Percentiles rank a stretch among this genome's conserved stretches.
phyloP scores from a whole-genome alignment of 192 early-diverging fungal species.

The Entomortierella parvispora region DNA sequence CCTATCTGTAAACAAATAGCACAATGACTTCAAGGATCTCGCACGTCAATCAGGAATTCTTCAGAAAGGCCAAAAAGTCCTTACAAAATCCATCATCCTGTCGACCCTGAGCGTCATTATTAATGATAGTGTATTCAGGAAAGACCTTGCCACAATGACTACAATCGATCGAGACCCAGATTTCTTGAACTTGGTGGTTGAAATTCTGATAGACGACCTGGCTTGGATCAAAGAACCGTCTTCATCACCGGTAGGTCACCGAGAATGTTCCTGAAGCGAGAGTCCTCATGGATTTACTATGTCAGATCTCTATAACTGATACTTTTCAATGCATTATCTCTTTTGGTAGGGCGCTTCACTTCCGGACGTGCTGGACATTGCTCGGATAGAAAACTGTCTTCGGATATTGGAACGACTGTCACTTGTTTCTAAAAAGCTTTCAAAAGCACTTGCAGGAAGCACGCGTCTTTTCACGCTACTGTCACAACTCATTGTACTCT shows the following conservation, averaged over 20 bases:
- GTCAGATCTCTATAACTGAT: neutral
- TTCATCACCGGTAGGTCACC: slow-evolving; percentile 16
- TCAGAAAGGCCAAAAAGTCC: slow-evolving; percentile 34
- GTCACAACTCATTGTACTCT: slow-evolving; percentile 35
- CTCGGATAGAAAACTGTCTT: slow-evolving; percentile 36
- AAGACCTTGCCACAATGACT: slow-evolving; percentile 3
- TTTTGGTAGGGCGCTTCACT: slow-evolving; percentile 7
- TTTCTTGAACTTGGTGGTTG: slow-evolving; percentile 14
- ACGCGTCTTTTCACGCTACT: slow-evolving; percentile 18
- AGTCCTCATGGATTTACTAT: neutral
- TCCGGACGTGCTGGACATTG: slow-evolving; percentile 33
- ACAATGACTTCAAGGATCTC: slow-evolving; percentile 37
- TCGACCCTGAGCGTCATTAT: slow-evolving; percentile 12
- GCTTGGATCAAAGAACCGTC: slow-evolving; percentile 39
- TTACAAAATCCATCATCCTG: slow-evolving; percentile 32
- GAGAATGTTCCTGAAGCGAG: neutral
- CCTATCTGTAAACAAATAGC: too few species aligned
- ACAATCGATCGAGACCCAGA: slow-evolving; percentile 15
- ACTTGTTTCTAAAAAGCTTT: slow-evolving; percentile 16
- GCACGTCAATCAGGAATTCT: slow-evolving; percentile 31
- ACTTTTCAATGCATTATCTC: neutral
- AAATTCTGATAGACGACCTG: slow-evolving; percentile 26
- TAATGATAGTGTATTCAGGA: neutral
- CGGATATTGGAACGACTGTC: slow-evolving; percentile 39
- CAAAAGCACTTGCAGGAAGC: slow-evolving; percentile 5